Conservation (phyloP, 352 stramenopile genomes). For the Phytophthora palmivora region DNA sequence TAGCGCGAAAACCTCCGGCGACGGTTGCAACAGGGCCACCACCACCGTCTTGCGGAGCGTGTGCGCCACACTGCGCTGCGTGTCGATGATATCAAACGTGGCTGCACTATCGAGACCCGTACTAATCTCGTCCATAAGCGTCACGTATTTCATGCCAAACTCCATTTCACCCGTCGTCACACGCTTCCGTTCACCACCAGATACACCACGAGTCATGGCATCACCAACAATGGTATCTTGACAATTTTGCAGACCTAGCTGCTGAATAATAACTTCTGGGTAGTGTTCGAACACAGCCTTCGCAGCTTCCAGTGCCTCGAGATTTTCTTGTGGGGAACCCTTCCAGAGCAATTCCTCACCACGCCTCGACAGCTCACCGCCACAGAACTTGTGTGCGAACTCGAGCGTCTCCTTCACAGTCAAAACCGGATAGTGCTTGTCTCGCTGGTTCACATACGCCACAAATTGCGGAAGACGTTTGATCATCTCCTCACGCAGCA, state of each 20-base stretch:
- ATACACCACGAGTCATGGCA: conserved; percentile 62
- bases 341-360: conserved; percentile 33
- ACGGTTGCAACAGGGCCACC: conserved; percentile 81
- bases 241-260: conserved; percentile 41
- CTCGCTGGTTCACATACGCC: conserved; percentile 49
- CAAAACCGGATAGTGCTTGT: conserved; percentile 55
- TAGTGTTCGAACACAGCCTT: conserved; percentile 37
- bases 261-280: conserved; percentile 49
- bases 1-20: conserved; percentile 89
- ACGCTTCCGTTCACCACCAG: conserved; percentile 68
- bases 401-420: conserved; percentile 57
- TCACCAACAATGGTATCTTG: conserved; percentile 16
- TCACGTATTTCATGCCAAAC: conserved; percentile 68
- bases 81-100: conserved; percentile 48
- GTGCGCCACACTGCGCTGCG: conserved; percentile 28
- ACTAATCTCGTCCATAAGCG: conserved; percentile 86
- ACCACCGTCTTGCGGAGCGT: conserved; percentile 42
- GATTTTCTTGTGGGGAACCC: conserved; percentile 42
- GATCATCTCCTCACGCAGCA: conserved; percentile 28
- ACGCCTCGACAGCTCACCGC: conserved; percentile 24
- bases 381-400: conserved; percentile 51
- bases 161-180: conserved; percentile 88
- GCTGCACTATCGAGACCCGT: conserved; percentile 59
- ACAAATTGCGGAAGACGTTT: conserved; percentile 45
- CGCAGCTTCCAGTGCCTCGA: conserved; percentile 23